A percentile compares a stretch with the other conserved stretches of the same genome.
Conservation (phyloP, 2,329 filamentous ascomycete species). For the Scortechinia acanthostroma region DNA sequence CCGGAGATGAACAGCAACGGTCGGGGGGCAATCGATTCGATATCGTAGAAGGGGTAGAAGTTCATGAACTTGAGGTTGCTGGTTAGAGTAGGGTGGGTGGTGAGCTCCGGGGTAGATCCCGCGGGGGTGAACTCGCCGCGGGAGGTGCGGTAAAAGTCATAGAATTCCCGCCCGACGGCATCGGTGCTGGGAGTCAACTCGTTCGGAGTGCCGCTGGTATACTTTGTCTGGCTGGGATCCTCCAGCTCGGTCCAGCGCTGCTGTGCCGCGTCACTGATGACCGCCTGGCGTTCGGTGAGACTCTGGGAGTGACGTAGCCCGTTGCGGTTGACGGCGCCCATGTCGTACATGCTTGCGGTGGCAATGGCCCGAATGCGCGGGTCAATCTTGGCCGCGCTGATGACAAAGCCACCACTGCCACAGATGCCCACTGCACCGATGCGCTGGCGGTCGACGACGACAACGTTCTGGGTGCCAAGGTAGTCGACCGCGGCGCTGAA, state of each 20-base stretch:
- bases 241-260: constrained; percentile 8
- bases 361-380: constrained; percentile 13
- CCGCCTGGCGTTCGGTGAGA: constrained; percentile 7
- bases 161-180: constrained; percentile 15
- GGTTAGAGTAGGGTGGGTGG: constrained; percentile 18
- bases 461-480: constrained; percentile 9
- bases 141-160: constrained; percentile 19
- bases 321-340: constrained; percentile 8
- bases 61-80: constrained; percentile 18
- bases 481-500: constrained; percentile 21
- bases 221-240: constrained; percentile 6
- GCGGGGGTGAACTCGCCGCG: constrained; percentile 15
- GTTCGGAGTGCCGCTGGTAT: constrained; percentile 3
- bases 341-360: constrained; percentile 12
- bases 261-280: constrained; percentile 5
- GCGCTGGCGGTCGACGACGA: constrained; percentile 15
- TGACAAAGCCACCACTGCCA: constrained; percentile 16
- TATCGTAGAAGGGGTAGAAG: constrained; percentile 17
- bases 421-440: constrained; percentile 19
- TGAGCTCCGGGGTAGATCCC: constrained; percentile 12
- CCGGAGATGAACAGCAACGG: constrained; percentile 15
- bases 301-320: constrained; percentile 7
- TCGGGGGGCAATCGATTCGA: constrained; percentile 17
- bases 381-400: constrained; percentile 23
- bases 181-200: constrained; percentile 11